Base-by-base conservation (phyloP, 192 early-diverging fungal genomes). In the Helicostylum pulchrum region DNA sequence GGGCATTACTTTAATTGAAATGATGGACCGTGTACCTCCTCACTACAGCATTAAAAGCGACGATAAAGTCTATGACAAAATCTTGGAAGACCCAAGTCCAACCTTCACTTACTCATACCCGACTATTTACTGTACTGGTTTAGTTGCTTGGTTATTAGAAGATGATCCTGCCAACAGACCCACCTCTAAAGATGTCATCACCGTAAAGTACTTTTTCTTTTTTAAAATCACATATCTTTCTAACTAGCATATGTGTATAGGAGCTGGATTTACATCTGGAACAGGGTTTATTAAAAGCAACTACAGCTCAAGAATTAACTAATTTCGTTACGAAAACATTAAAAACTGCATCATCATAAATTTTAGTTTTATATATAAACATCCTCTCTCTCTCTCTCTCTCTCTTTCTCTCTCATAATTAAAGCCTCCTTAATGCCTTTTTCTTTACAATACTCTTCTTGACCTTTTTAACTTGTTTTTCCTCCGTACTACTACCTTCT, bases 11-110 rank as follows among this genome's bases (percentile, higher is more conserved):
- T 17, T 71, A 15, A 76, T 76, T 55, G 74, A 76, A 51, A 76
- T 76, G 74, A 76, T 76, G 74, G 74, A 76, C 43, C 74, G 74
- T 60, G 74, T 76, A 17, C 74, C 74, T 1, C 74, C 74, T 23
- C 74, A 71, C 48, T 76, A 76, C 20, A 53, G 62, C 54, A 51
- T 72, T 12, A 56, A 58, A 14, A 46, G 61, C 4, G 72, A 68
- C 17, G 62, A 69, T 3, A 61, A 62, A 5, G 59, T 69, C n/a
- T 69, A 62, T 58, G 20, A 66, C 11, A 23, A 48, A 14, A 61
- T 68, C 2, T 15, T 74, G 20, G 56, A 59, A 21, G 64, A 65
- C 15, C 43, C 72, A 1, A 74, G 72, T 21, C 72, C 72, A 1
- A 74, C 72, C 0, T 74, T 74, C 23, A 74, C 63, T 12, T 74